Evolutionary conservation across 805 yeast species (phyloP).

Genomic region (Wickerhamomyces bovis): DNA sequence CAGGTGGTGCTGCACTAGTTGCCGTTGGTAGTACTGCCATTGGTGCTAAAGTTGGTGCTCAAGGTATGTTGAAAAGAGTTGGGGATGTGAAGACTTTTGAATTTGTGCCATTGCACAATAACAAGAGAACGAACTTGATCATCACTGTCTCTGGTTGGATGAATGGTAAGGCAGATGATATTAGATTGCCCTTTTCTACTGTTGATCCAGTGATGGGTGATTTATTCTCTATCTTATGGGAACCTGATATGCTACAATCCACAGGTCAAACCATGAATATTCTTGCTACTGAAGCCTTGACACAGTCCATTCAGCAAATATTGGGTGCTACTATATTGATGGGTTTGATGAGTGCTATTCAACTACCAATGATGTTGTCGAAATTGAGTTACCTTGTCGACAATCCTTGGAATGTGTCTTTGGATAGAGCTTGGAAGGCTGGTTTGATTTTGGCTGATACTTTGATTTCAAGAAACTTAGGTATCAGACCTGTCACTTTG

Average conservation of each 20-base stretch:
- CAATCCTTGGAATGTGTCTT: slow-evolving; percentile 96
- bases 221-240: slow-evolving; percentile 88
- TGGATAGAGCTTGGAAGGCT: slow-evolving; percentile 96
- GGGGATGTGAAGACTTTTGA: slow-evolving; percentile 94
- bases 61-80: slow-evolving; percentile 79
- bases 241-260: slow-evolving; percentile 93
- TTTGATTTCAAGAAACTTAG: slow-evolving; percentile 76
- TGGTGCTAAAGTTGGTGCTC: slow-evolving; percentile 84
- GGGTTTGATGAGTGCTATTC: slow-evolving; percentile 89
- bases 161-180: slow-evolving; percentile 92
- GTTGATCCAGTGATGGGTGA: slow-evolving; percentile 99
- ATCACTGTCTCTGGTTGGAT: slow-evolving; percentile 97
- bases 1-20: slow-evolving; percentile 92
- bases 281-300: slow-evolving; percentile 86
- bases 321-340: slow-evolving; percentile 86
- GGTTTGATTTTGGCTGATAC: slow-evolving; percentile 91
- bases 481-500: slow-evolving; percentile 85
- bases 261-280: slow-evolving; percentile 95
- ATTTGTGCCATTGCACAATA: slow-evolving; percentile 86
- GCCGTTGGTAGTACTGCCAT: slow-evolving; percentile 87
- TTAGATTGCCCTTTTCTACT: slow-evolving; percentile 90
- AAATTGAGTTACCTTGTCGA: slow-evolving; percentile 86
- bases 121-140: slow-evolving; percentile 79
- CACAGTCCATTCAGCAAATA: slow-evolving; percentile 92
- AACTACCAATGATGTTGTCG: slow-evolving; percentile 85